Conservation (phyloP, 225 moss, liverwort and hornwort genomes). For the Asterella californica region DNA sequence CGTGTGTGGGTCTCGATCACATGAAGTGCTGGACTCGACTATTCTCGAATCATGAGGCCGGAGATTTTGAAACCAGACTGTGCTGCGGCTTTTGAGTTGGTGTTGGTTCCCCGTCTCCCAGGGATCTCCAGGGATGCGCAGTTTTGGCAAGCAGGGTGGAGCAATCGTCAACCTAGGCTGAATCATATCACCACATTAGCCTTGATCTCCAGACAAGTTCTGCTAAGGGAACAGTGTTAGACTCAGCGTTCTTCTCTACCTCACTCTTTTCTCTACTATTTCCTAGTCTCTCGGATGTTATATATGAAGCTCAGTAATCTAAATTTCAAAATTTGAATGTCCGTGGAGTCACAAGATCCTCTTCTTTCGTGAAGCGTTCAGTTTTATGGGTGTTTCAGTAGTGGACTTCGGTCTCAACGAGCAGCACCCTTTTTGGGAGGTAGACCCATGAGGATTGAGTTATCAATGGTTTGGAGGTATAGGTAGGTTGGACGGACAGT, state of each 20-base stretch:
- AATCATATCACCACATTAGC: constrained; percentile 1
- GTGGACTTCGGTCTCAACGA: constrained; percentile 62
- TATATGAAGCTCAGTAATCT: neutral
- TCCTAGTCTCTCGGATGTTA: constrained; percentile 3
- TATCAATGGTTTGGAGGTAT: too few species aligned
- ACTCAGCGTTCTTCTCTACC: neutral
- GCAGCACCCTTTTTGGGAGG: too few species aligned
- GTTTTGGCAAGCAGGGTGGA: constrained; percentile 1
- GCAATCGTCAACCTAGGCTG: neutral
- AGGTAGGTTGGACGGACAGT: too few species aligned
- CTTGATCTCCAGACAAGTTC: constrained; percentile 1
- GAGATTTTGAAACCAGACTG: neutral
- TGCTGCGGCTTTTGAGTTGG: neutral
- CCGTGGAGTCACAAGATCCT: too few species aligned
- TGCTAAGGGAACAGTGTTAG: constrained; percentile 10
- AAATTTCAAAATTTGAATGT: neutral
- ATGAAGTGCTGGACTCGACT: neutral
- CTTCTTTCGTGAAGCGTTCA: constrained; percentile 25
- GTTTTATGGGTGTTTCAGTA: constrained; percentile 75
- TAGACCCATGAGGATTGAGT: too few species aligned
- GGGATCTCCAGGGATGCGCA: neutral
- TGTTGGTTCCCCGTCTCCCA: neutral
- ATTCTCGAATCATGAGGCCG: neutral
- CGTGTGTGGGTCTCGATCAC: neutral
- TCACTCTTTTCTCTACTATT: neutral